Evolutionary conservation across 2,329 filamentous ascomycete genomes (phyloP), one percentile per base, ranked within the genome.

Genomic region (Tympanopsis confertula): DNA sequence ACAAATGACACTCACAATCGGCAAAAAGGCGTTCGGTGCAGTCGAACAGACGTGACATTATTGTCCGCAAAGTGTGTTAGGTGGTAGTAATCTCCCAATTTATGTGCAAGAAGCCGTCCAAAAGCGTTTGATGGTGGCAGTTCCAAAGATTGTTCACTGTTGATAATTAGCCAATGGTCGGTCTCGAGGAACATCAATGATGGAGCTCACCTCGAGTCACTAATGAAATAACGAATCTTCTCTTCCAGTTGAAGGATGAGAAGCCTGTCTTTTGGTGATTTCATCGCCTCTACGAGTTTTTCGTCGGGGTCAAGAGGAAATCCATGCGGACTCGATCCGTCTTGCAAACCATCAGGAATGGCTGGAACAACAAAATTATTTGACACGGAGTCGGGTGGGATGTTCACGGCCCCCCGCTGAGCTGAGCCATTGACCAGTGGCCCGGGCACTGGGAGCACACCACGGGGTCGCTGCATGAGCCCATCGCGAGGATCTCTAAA

Each of bases 81-180:
- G 47, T 74, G 63, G 47, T 80, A 81, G 48, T 81, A 81, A 49
- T 80, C 76, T 14, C 75, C 76, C 39, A 80, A 61, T 50, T 77
- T 76, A 56, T 81, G 76, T 18, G 74, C 72, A 46, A 80, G 66
- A 49, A 81, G 67, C 40, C 76, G 62, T 45, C 76, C 76, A 52
- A 78, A 81, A 3, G 74, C 70, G 52, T 80, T 79, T 44, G 71
- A 77, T 38, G 76, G 74, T 3, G 75, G 74, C 20, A 81, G 51
- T 44, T 74, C 71, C 39, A 78, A 58, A 33, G 72, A 71, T 50
- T 66, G 66, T 46, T 75, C 71, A 46, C 68, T 74, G 40, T 24
- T 15, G n/a, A 12, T 28, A n/a, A 33, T 10, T 15, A 38, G 42
- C 39, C 44, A 35, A 22, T 20, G 17, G 14, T 19, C 13, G 7